Base-by-base conservation (phyloP, 495 filamentous ascomycete genomes). In the Chlorociboria aeruginascens region DNA sequence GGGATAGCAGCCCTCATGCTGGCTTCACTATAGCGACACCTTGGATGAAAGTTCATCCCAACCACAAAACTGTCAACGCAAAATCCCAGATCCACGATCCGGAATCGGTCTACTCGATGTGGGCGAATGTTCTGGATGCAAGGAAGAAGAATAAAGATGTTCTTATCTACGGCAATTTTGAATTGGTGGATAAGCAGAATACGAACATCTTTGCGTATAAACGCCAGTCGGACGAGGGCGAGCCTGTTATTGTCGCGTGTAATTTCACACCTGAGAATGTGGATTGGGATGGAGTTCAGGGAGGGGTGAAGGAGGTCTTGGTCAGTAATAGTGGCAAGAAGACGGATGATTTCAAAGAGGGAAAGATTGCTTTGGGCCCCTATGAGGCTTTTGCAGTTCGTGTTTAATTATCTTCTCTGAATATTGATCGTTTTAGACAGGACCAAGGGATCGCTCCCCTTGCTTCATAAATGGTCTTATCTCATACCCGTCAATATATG, bases 11-110 rank as follows among this genome's bases (percentile, higher is more conserved):
- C 4, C 49, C 46, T 0, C 60, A 76, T 50, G 76, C 57, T 3
- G 76, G 76, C 7, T 82, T 82, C 58, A 60, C 70, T 9, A 51
- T 56, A 3, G 63, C 61, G 0, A 39, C 36, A 53, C 70, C 74
- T 0, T 82, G 78, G 78, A 79, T 78, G 71, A 59, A 70, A 7
- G 70, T 73, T 25, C 70, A 78, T 48, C 72, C 76, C 31, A 63
- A 67, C 29, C 78, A 78, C 48, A 51, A 52, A 0, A 62, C 63
- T 8, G 54, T 78, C 43, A 81, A 82, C 45, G 73, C 69, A 8
- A 63, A 63, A 35, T 55, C 58, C 7, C 76, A 82, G 57, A 48
- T 60, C 4, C 41, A 50, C 0, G 66, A 70, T 32, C 31, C 56
- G 3, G 52, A 53, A 4, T 69, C 65, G 10, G 63, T 73, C 10